These are phyloP conservation scores for Trichoderma aggressivum DNA, from an alignment of 2,329 filamentous ascomycete species.

Conservation along the genomic window DNA sequence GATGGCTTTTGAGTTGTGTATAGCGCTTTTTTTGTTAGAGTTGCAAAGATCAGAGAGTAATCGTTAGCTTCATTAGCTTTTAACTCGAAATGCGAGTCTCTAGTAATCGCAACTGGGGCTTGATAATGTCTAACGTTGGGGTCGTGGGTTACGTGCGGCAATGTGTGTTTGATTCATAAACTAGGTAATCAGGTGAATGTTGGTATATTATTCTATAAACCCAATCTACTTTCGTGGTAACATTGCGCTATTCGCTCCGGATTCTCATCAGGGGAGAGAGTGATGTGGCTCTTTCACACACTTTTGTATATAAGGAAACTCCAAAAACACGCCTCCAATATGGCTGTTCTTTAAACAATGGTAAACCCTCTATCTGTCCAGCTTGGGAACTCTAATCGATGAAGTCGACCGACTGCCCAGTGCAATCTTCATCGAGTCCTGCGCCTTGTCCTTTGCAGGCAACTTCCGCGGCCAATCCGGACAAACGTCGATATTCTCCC, in stretches of 20 bases:
- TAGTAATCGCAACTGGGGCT: background rate
- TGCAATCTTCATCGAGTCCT: constrained; percentile 27
- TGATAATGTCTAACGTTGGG: background rate
- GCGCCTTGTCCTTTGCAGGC: constrained; percentile 30
- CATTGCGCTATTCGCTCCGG: background rate
- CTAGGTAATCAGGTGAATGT: background rate
- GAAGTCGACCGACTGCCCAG: constrained; percentile 34
- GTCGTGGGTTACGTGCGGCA: background rate
- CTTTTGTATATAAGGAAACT: background rate
- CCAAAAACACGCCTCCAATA: background rate
- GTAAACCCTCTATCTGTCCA: constrained; percentile 20
- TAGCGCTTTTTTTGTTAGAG: constrained; percentile 6
- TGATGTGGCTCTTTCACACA: background rate
- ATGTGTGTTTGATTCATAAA: background rate
- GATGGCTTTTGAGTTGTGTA: constrained; percentile 7
- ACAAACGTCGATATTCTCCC: constrained; percentile 82
- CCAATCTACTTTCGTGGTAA: background rate
- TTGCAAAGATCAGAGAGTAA: background rate
- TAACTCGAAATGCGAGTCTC: background rate
- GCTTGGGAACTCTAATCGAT: constrained; percentile 29
- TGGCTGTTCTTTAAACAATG: background rate
- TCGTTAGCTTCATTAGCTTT: background rate
- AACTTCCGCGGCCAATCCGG: constrained; percentile 86
- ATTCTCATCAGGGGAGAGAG: background rate
- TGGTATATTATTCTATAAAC: background rate